Evolutionary conservation across 225 moss, liverwort and hornwort species (phyloP).

Genomic region (Neckera pumila): DNA sequence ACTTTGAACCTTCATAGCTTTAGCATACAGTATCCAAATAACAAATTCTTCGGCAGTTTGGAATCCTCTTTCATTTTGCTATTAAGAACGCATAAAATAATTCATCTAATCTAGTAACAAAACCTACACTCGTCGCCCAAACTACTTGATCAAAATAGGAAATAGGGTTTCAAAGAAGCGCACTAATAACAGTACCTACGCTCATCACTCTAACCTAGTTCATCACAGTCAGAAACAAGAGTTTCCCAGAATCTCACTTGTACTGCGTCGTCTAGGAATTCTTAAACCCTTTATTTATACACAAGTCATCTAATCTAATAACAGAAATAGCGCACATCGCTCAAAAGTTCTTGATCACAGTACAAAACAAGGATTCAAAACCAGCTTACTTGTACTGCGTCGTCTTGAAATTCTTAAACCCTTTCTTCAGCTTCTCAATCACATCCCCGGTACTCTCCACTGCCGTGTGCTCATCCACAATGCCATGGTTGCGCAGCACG

Average conservation of each 20-base stretch:
- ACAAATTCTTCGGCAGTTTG: not conserved
- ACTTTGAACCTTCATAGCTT: not conserved
- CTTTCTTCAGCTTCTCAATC: constrained; percentile 31
- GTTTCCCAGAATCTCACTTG: not conserved
- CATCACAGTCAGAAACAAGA: not conserved
- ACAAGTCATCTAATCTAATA: too few relatives aligned
- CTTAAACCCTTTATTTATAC: not conserved
- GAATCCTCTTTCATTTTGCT: not conserved
- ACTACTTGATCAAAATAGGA: not conserved
- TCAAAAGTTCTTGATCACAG: not conserved
- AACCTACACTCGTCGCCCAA: not conserved
- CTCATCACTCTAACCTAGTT: not conserved
- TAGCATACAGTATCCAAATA: not conserved
- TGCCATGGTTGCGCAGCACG: constrained; percentile 10
- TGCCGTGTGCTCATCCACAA: constrained; percentile 7
- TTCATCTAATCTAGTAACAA: not conserved
- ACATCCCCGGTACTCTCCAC: constrained; percentile 22
- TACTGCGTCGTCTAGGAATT: not conserved
- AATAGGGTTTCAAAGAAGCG: not conserved
- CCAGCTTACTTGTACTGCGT: constrained; percentile 8
- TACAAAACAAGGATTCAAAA: too few relatives aligned
- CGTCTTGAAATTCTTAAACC: constrained; percentile 19
- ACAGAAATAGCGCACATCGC: not conserved
- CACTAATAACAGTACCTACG: not conserved
- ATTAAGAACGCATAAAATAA: not conserved